Evolutionary conservation across 1,139 yeast species (phyloP).

Genomic region (Sugiyamaella castrensis): DNA sequence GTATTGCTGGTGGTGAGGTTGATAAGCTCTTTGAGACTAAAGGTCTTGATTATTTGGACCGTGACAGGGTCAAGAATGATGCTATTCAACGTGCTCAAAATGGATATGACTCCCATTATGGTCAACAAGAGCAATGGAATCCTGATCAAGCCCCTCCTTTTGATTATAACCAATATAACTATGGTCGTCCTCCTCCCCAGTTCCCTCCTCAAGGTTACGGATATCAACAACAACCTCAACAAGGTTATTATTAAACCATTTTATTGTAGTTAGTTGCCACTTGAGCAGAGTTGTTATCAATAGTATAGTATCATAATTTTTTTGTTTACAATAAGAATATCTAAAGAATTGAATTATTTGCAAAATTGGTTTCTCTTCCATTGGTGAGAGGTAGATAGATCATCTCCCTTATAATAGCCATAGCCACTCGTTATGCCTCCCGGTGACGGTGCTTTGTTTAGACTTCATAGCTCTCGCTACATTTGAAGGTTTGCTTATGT

Average conservation of each 20-base stretch:
- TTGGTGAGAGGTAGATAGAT: too few relatives aligned
- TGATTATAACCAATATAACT: conserved; percentile 13
- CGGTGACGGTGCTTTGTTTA: too few relatives aligned
- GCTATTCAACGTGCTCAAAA: conserved; percentile 29
- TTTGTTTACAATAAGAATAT: too few relatives aligned
- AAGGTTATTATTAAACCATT: background rate
- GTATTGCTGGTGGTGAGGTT: conserved; percentile 37
- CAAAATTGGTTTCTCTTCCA: too few relatives aligned
- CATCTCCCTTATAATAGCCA: too few relatives aligned
- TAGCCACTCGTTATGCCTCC: too few relatives aligned
- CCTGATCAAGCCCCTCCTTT: conserved; percentile 25
- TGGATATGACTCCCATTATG: conserved; percentile 34
- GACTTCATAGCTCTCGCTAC: too few relatives aligned
- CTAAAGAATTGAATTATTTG: too few relatives aligned
- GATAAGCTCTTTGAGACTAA: conserved; percentile 37
- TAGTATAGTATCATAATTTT: too few relatives aligned
- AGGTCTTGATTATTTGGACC: conserved; percentile 34
- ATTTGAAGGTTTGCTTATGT: too few relatives aligned
- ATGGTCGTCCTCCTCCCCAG: conserved; percentile 9
- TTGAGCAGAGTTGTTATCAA: too few relatives aligned
- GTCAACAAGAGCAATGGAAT: conserved; percentile 28
- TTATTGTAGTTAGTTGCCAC: too few relatives aligned
- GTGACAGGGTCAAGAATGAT: conserved; percentile 25
- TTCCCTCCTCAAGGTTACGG: conserved; percentile 4
- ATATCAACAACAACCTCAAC: conserved; percentile 6